A percentile compares a stretch with the other conserved stretches of the same genome.
Evolutionary conservation across 2,329 filamentous ascomycete genomes (phyloP).

Genomic region (Colletotrichum filicis): DNA sequence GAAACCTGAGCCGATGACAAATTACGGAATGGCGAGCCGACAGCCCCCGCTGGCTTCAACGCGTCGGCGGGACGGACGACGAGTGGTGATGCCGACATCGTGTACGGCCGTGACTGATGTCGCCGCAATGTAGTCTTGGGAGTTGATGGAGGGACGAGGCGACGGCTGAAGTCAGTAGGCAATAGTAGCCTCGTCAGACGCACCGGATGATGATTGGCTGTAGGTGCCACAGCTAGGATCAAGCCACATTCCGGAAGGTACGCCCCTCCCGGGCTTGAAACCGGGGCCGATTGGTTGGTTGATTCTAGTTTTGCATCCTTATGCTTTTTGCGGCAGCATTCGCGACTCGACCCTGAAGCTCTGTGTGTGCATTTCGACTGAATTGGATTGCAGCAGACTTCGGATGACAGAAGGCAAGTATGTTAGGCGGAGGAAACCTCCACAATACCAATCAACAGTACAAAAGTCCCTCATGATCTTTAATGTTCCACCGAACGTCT

Average conservation of each 20-base stretch:
- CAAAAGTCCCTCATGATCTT: neutral
- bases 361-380: neutral
- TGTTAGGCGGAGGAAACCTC: neutral
- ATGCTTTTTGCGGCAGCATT: neutral
- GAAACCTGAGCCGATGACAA: slow-evolving; percentile 48
- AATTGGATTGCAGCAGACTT: neutral
- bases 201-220: neutral
- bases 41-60: slow-evolving; percentile 45
- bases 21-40: slow-evolving; percentile 58
- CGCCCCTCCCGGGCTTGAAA: neutral
- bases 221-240: neutral
- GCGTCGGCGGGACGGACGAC: slow-evolving; percentile 52
- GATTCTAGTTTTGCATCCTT: neutral
- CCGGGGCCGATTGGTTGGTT: neutral
- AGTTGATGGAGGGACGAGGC: slow-evolving; percentile 13
- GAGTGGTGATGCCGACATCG: slow-evolving; percentile 60
- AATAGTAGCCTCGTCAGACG: slow-evolving; percentile 26
- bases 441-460: too few species aligned
- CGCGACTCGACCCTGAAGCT: neutral
- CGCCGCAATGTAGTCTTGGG: neutral
- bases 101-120: slow-evolving; percentile 29
- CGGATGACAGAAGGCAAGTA: neutral
- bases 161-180: neutral
- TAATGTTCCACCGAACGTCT: neutral
- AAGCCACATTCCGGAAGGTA: slow-evolving; percentile 12